Evolutionary conservation across 306 rosid genomes (phyloP).

Genomic region (Chamaecrista fasciculata): DNA sequence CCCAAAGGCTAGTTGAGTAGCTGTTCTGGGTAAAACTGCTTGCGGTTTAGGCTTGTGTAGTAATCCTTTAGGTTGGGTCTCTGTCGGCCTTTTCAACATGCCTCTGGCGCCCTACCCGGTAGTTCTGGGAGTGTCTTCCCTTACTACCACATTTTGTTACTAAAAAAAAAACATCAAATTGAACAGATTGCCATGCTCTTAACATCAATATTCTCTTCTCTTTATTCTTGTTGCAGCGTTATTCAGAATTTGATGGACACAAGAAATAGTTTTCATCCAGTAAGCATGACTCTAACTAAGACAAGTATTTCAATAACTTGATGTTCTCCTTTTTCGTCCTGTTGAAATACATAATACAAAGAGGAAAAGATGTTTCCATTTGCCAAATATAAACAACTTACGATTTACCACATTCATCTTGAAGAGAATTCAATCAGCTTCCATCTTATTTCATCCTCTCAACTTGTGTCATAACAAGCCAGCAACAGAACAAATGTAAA

Average conservation of each 20-base stretch:
- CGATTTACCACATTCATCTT: background rate
- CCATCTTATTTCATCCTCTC: background rate
- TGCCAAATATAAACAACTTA: background rate
- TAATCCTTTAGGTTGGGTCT: no score
- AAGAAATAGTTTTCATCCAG: background rate
- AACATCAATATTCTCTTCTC: no score
- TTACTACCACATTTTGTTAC: no score
- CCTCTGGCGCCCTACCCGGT: no score
- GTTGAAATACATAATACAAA: background rate
- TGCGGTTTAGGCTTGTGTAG: no score
- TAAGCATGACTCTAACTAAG: background rate
- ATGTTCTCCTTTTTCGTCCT: background rate
- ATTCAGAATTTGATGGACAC: background rate
- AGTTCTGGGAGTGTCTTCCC: no score
- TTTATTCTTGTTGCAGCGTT: background rate
- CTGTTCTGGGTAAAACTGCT: no score
- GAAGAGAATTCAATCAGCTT: background rate
- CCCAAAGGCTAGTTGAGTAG: no score
- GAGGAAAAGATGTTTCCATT: background rate
- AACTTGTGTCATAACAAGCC: background rate
- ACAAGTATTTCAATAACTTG: background rate
- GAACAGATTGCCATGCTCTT: no score
- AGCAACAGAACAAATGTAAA: background rate
- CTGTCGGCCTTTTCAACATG: no score
- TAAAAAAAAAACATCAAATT: no score